phyloP scores from a whole-genome alignment of 495 filamentous ascomycete species.

The Tuber umbilicatum region DNA sequence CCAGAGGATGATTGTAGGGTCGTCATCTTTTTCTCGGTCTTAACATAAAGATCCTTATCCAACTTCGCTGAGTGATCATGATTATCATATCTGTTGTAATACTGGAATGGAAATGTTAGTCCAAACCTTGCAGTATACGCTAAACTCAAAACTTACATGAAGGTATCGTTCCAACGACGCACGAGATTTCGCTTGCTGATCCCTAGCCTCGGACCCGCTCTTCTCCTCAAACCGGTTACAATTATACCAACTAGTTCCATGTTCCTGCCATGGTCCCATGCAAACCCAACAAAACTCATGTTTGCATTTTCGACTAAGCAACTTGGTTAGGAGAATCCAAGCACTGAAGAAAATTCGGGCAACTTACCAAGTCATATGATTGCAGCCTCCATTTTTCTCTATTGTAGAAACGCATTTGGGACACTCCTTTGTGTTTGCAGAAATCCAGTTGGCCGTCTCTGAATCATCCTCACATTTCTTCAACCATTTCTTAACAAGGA shows the following conservation, averaged over 20 bases:
- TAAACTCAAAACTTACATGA: constrained; percentile 25
- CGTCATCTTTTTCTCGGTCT: constrained; percentile 99
- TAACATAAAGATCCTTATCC: constrained; percentile 89
- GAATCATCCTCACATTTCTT: constrained; percentile 99
- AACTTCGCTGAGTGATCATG: constrained; percentile 97
- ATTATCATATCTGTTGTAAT: constrained; percentile 98
- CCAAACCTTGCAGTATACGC: not conserved
- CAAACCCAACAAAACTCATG: constrained; percentile 99
- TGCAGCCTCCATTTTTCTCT: constrained; percentile 98
- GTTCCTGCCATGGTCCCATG: constrained; percentile 97
- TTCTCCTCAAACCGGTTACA: constrained; percentile 97
- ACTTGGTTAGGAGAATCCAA: constrained; percentile 15
- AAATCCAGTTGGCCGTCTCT: constrained; percentile 98
- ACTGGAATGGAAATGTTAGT: constrained; percentile 50
- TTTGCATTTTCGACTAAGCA: constrained; percentile 71
- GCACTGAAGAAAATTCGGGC: not conserved
- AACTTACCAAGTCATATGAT: constrained; percentile 86
- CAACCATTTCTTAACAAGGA: constrained; percentile 88
- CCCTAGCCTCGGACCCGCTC: constrained; percentile 79
- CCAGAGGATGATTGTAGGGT: constrained; percentile 84
- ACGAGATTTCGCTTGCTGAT: constrained; percentile 82
- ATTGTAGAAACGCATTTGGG: constrained; percentile 93
- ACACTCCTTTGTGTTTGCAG: constrained; percentile 96
- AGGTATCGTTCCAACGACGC: constrained; percentile 88
- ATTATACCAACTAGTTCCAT: constrained; percentile 99